A percentile compares a stretch with the other conserved stretches of the same genome.
phyloP scores from a whole-genome alignment of 2,329 filamentous ascomycete genomes.

The Ramularia collo-cygni region DNA sequence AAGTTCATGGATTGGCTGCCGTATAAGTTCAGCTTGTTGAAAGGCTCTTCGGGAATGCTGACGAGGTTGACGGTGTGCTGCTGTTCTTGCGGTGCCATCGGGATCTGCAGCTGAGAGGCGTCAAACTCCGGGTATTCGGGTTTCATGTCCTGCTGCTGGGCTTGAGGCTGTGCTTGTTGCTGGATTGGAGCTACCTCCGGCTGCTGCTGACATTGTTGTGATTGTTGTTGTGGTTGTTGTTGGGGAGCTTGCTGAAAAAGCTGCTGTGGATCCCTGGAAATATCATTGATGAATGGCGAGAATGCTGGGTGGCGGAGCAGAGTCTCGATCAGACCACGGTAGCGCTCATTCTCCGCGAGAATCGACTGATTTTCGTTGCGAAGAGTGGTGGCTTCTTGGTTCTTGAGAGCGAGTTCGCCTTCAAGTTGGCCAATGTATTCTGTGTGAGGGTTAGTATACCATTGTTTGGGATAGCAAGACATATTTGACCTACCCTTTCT shows the following conservation, averaged over 20 bases:
- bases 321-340: conserved; percentile 65
- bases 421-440: conserved; percentile 97
- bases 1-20: conserved; percentile 43
- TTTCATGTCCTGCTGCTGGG: conserved; percentile 31
- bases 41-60: conserved; percentile 77
- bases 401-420: conserved; percentile 75
- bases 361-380: conserved; percentile 65
- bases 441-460: conserved; percentile 50
- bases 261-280: conserved; percentile 34
- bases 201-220: conserved; percentile 20
- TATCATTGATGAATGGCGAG: conserved; percentile 41
- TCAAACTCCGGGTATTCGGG: conserved; percentile 32
- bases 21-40: conserved; percentile 62
- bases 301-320: conserved; percentile 50
- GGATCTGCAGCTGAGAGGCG: conserved; percentile 32
- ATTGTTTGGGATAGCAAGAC: background rate
- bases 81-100: conserved; percentile 22
- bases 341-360: conserved; percentile 51
- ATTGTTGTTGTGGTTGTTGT: conserved; percentile 26
- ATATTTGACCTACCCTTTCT: conserved; percentile 78
- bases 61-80: conserved; percentile 61
- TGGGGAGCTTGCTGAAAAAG: conserved; percentile 16
- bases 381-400: conserved; percentile 74
- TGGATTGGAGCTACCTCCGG: conserved; percentile 15
- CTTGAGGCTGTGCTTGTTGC: conserved; percentile 26